Evolutionary conservation across 164 flowering plant genomes (phyloP), one percentile per base, ranked within the genome.

Genomic region (Echeveria elegans): DNA sequence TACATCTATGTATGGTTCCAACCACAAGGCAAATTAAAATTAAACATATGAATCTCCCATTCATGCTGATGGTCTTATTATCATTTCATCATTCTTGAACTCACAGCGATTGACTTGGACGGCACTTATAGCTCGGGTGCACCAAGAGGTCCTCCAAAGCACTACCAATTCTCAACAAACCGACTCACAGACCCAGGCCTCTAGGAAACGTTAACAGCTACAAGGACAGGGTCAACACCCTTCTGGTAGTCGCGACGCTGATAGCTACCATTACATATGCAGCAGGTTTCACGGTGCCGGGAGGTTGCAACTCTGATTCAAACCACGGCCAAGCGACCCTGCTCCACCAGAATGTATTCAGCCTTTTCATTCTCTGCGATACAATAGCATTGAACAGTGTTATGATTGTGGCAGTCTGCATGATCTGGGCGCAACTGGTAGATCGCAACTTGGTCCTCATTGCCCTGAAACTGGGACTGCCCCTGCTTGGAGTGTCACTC

Each of bases 51-150:
- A n/a, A n/a, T n/a, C n/a, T n/a, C n/a, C n/a, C 47, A 11, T 63
- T 37, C 16, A 37, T n/a, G 16, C 26, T 24, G 18, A 7, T 43
- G 4, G n/a, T n/a, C n/a, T 4, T 43, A 4, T 11, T 14, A 43
- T 11, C 28, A 34, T 62, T 48, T 3, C 48, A 61, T 19, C 16
- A 32, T 9, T 38, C 58, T n/a, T n/a, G n/a, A n/a, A n/a, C n/a
- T n/a, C n/a, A 58, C 66, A 74, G 77, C 50, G 71, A 24, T 58
- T 74, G 38, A 70, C 77, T 15, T 71, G 66, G 77, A 8, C 53
- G 30, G 71, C 71, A 1, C 28, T 74, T 21, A 45, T 10, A 32
- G 31, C 61, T n/a, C 66, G 0, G 67, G 50, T 10, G 69, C 58
- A 26, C 61, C 68, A 7, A 37, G 66, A 71, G 53, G 48, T 64